Conservation (phyloP, 73 alveolate genomes). For the Paramecium sexaurelia region DNA sequence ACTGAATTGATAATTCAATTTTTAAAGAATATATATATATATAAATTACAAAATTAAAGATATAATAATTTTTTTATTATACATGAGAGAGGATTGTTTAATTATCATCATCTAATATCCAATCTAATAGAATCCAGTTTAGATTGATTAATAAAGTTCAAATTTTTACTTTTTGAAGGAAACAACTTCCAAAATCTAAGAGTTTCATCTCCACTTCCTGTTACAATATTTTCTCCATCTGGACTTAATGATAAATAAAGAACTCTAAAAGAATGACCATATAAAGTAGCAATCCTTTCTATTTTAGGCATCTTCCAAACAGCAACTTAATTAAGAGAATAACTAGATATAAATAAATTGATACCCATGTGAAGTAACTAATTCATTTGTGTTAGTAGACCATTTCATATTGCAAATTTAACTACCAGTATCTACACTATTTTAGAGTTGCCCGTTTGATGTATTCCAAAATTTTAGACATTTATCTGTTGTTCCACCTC, state of each 20-base stretch:
- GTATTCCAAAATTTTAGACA: slow-evolving; percentile 94
- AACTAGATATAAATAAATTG: background rate
- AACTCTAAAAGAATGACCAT: slow-evolving; percentile 93
- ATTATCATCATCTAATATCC: slow-evolving; percentile 28
- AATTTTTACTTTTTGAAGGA: slow-evolving; percentile 70
- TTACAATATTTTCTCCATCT: slow-evolving; percentile 90
- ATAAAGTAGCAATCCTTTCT: slow-evolving; percentile 84
- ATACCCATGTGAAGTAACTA: slow-evolving; percentile 94
- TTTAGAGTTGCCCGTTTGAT: slow-evolving; percentile 69
- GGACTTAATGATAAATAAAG: slow-evolving; percentile 91
- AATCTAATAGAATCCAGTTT: background rate
- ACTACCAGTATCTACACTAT: slow-evolving; percentile 89
- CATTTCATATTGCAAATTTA: slow-evolving; percentile 92
- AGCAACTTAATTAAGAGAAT: slow-evolving; percentile 83
- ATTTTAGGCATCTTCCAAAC: slow-evolving; percentile 94
- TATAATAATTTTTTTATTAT: background rate
- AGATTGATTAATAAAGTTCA: background rate
- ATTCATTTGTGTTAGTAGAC: slow-evolving; percentile 86
- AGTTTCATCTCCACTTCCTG: slow-evolving; percentile 98
- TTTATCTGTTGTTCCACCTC: slow-evolving; percentile 97
- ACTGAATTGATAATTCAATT: background rate
- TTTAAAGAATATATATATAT: background rate
- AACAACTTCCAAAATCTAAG: slow-evolving; percentile 94
- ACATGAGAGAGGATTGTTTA: background rate
- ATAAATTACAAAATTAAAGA: background rate